Base-by-base conservation (phyloP, 2,329 filamentous ascomycete genomes). In the Zopfia rhizophila region DNA sequence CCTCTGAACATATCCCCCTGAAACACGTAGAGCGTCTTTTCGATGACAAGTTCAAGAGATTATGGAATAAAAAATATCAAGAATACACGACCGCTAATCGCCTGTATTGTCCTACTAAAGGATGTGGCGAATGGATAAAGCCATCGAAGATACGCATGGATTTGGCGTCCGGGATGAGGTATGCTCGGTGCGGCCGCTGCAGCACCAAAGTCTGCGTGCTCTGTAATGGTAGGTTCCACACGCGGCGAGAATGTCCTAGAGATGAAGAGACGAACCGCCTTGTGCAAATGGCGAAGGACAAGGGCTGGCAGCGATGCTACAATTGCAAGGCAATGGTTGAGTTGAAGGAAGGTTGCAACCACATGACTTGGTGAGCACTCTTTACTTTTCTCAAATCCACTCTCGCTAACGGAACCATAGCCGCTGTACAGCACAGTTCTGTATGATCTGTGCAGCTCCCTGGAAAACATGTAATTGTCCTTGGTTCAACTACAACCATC, bases 401-500 rank as follows among this genome's bases (percentile, higher is more conserved):
- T 22, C 14, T 10, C 17, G 33, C 63, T 64, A 33, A 57, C 45
- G 24, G 35, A 35, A 41, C 35, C 19, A 51, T 66, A 85, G 87
- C 68, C 88, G 85, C 43, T 96, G 91, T 63, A 87, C 83, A 41
- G 89, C 89, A 19, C 83, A 95, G 60, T 95, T 95, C 63, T 96
- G 91, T 73, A 91, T 94, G 83, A 81, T 90, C 18, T 96, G 91
- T 65, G 91, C 89, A 16, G 67, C 77, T 22, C 88, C 88, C 59
- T 95, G 91, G 90, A 93, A 90, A 73, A 85, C 80, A 1, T 96
- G 91, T 64, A 84, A 89, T 40, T 96, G 91, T 56, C 87, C 89
- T 0, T 90, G 86, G 84, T 91, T 92, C 76, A 89, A 86, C 65
- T 83, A 86, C 59, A 79, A 61, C 12, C 61, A 71, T 39, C 61